Evolutionary conservation across 306 rosid genomes (phyloP).

Genomic region (Quercus agrifolia): DNA sequence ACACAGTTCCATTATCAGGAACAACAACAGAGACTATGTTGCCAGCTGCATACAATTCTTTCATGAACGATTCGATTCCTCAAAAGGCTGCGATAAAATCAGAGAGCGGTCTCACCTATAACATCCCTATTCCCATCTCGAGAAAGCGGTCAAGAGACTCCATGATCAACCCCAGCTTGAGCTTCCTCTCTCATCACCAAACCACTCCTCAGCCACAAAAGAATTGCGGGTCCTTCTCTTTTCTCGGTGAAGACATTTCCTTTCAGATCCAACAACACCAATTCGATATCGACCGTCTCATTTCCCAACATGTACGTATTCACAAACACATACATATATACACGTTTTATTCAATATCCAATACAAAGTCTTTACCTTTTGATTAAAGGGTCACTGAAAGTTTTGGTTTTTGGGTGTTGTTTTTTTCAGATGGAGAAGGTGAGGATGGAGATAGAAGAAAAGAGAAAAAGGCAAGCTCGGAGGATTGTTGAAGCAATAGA

Average conservation of each 20-base stretch:
- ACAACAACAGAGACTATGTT: constrained; percentile 36
- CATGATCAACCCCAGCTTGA: constrained; percentile 11
- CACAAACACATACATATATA: no score
- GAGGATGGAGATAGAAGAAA: constrained; percentile 68
- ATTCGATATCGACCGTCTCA: constrained; percentile 48
- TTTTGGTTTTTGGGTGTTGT: background rate
- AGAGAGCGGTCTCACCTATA: constrained; percentile 64
- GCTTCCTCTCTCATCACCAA: constrained; percentile 26
- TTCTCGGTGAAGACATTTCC: constrained; percentile 79
- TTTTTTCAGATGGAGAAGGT: constrained; percentile 71
- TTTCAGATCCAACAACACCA: constrained; percentile 75
- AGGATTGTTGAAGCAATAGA: constrained; percentile 58
- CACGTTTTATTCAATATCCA: background rate
- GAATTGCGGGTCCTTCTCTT: constrained; percentile 49
- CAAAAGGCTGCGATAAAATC: constrained; percentile 52
- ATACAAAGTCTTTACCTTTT: background rate
- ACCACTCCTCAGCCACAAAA: constrained; percentile 14
- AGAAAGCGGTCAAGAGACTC: constrained; percentile 74
- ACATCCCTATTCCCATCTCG: constrained; percentile 20
- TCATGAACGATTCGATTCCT: constrained; percentile 35
- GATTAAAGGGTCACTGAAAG: background rate
- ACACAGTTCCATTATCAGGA: constrained; percentile 43
- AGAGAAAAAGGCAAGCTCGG: constrained; percentile 62
- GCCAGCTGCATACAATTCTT: constrained; percentile 41
- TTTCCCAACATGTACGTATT: constrained; percentile 61